Evolutionary conservation across 2,329 filamentous ascomycete species (phyloP).

Genomic region (Cercospora zeina): DNA sequence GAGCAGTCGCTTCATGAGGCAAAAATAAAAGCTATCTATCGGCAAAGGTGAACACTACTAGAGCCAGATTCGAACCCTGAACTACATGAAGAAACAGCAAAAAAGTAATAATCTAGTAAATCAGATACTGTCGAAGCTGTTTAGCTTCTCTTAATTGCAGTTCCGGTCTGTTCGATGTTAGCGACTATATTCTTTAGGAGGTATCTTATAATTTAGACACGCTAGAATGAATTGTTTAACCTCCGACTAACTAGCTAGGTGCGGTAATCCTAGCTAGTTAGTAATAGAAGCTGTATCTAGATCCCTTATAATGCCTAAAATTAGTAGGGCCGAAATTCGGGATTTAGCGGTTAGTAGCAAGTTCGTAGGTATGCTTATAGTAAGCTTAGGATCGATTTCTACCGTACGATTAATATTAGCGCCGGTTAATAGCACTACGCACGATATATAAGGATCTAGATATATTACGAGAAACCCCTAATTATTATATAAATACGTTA

Average conservation of each 20-base stretch:
- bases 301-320: conserved; percentile 3
- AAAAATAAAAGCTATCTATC: background rate
- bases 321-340: background rate
- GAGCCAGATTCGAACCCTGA: background rate
- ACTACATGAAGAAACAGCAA: background rate
- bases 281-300: background rate
- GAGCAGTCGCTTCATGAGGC: background rate
- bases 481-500: background rate
- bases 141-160: background rate
- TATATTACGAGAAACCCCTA: no score
- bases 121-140: background rate
- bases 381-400: background rate
- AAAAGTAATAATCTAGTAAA: background rate
- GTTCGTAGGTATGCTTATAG: background rate
- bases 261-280: background rate
- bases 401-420: background rate
- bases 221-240: background rate
- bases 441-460: background rate
- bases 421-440: background rate
- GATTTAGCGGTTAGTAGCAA: background rate
- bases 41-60: background rate
- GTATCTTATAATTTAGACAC: background rate
- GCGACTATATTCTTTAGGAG: background rate
- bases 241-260: background rate
- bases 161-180: background rate